phyloP scores from a whole-genome alignment of 2,329 filamentous ascomycete genomes.

The Sordariomycetes sp. region DNA sequence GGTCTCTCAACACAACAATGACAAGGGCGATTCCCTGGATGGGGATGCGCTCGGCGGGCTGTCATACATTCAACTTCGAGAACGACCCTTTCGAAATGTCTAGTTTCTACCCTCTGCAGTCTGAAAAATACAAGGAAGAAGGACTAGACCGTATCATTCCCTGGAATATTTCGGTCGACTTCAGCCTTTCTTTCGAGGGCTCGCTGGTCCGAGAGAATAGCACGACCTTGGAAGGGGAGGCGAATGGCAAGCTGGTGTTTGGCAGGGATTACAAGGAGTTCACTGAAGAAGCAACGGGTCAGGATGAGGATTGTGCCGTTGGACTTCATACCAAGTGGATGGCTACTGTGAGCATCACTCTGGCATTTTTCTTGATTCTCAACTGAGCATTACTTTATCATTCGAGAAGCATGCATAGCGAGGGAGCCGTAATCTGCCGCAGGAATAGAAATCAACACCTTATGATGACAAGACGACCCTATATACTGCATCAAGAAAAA shows the following conservation, averaged over 20 bases:
- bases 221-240: not conserved
- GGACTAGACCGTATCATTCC: not conserved
- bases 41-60: not conserved
- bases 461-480: no score
- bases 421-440: no score
- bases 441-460: no score
- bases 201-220: constrained; percentile 8
- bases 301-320: no score
- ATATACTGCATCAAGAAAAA: no score
- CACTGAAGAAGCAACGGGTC: no score
- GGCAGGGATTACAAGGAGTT: not conserved
- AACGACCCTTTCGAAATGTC: constrained; percentile 5
- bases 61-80: no score
- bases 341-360: no score
- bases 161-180: not conserved
- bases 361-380: no score
- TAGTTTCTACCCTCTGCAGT: constrained; percentile 4
- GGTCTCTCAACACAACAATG: constrained; percentile 6
- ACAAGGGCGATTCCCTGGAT: not conserved
- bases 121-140: not conserved
- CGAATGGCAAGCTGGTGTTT: not conserved
- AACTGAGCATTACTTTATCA: no score
- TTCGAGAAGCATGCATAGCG: no score
- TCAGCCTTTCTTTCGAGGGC: constrained; percentile 5
- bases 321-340: no score